Conservation (phyloP, 306 rosid genomes). For the Carpinus fangiana region DNA sequence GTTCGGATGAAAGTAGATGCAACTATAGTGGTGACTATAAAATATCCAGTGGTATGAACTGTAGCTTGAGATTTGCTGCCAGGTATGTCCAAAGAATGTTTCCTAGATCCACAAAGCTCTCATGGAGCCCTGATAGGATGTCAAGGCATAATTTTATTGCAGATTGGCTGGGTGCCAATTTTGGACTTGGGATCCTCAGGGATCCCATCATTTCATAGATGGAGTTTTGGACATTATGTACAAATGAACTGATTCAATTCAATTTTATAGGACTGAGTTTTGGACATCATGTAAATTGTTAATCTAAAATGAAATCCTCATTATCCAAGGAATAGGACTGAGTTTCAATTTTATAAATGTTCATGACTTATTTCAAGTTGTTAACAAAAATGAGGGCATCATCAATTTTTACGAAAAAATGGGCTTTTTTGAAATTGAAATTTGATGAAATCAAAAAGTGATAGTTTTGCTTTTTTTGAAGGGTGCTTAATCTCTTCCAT, state of each 20-base stretch:
- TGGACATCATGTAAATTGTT: background rate
- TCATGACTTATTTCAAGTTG: background rate
- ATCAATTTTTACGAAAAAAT: background rate
- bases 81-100: conserved; percentile 48
- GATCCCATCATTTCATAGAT: background rate
- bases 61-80: conserved; percentile 48
- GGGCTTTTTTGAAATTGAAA: background rate
- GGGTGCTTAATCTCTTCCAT: background rate
- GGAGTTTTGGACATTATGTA: background rate
- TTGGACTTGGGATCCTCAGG: background rate
- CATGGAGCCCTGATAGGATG: background rate
- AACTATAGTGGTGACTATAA: conserved; percentile 26
- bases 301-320: background rate
- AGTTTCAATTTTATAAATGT: background rate
- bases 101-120: background rate
- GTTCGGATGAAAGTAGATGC: conserved; percentile 33
- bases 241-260: background rate
- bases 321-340: background rate
- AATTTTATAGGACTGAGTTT: background rate
- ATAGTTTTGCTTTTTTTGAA: background rate
- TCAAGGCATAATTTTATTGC: background rate
- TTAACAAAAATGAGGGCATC: background rate
- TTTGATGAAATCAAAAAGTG: background rate
- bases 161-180: background rate
- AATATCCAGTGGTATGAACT: conserved; percentile 31